Evolutionary conservation across 2,329 filamentous ascomycete genomes (phyloP), one percentile per base, ranked within the genome.

Genomic region (Colletotrichum sp.): DNA sequence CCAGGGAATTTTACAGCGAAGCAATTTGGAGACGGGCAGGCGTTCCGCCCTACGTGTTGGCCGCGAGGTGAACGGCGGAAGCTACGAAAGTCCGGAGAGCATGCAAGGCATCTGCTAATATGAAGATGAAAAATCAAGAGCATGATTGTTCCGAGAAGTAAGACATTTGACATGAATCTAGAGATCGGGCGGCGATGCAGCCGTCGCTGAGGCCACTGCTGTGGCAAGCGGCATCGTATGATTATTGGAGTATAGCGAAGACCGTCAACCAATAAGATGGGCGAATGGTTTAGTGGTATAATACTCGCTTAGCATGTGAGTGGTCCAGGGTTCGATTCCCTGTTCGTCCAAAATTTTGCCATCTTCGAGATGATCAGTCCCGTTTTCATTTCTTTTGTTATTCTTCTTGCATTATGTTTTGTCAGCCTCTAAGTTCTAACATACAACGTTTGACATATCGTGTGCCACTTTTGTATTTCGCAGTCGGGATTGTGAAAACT

Each of bases 221-320:
- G 24, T 24, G 24, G 24, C 24, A 24, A 24, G 3, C 3, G 3
- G 24, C 24, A 24, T 24, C 24, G 24, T 24, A 24, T 24, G 3
- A 3, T 3, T 24, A 24, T 24, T 2, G 2, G 24, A 24, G 3
- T 24, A 24, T 24, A 3, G 24, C 24, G 3, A 3, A 24, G 2
- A 3, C 1, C 24, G 5, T 5, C 43, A 57, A 7, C 21, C 51
- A 57, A 57, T 36, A 2, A 21, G 9, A 58, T 27, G 64, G 64
- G 64, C 64, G 64, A 66, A 38, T 66, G 64, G 64, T 58, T 66
- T 66, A 66, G 64, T 66, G 64, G 64, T 66, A 66, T 66, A 58
- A 66, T 66, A 38, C 47, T 58, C 64, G 64, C 64, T 66, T n/a
- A n/a, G n/a, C n/a, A n/a, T n/a, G n/a, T n/a, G n/a, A n/a, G n/a